These are phyloP conservation scores for Acorus gramineus DNA, from an alignment of 106 monocot species.

Conservation along the genomic window DNA sequence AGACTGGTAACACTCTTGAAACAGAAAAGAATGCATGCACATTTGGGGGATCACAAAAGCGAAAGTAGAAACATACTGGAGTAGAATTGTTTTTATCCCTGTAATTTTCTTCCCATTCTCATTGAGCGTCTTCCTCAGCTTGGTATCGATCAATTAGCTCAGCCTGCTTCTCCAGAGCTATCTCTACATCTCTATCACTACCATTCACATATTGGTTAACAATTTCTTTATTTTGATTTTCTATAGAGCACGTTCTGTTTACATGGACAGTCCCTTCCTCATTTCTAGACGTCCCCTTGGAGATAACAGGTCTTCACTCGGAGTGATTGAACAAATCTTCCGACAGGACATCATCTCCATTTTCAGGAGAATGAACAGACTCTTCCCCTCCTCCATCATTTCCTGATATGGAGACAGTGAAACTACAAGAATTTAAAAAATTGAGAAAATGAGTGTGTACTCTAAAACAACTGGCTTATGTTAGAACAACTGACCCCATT, in stretches of 20 bases:
- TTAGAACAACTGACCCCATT: conserved; percentile 22
- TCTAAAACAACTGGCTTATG: background rate
- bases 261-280: conserved; percentile 1
- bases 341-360: background rate
- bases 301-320: conserved; percentile 14
- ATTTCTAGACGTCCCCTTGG: conserved; percentile 14
- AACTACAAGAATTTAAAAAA: background rate
- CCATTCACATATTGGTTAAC: conserved; percentile 9
- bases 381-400: conserved; percentile 20
- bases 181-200: conserved; percentile 35
- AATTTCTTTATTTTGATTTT: conserved; percentile 14
- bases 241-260: conserved; percentile 4
- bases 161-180: conserved; percentile 72
- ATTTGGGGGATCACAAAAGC: background rate
- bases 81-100: conserved; percentile 27
- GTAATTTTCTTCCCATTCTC: conserved; percentile 81
- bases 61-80: conserved; percentile 24
- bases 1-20: background rate
- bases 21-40: background rate
- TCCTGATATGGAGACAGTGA: conserved; percentile 23
- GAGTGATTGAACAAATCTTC: conserved; percentile 5
- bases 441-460: background rate
- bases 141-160: conserved; percentile 59
- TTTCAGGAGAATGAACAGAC: conserved; percentile 10
- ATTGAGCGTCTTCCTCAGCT: conserved; percentile 86